Percentiles rank a stretch among this genome's conserved stretches.
These are phyloP conservation scores for Curvularia lunata DNA, from an alignment of 2,329 filamentous ascomycete species.

Conservation along the genomic window DNA sequence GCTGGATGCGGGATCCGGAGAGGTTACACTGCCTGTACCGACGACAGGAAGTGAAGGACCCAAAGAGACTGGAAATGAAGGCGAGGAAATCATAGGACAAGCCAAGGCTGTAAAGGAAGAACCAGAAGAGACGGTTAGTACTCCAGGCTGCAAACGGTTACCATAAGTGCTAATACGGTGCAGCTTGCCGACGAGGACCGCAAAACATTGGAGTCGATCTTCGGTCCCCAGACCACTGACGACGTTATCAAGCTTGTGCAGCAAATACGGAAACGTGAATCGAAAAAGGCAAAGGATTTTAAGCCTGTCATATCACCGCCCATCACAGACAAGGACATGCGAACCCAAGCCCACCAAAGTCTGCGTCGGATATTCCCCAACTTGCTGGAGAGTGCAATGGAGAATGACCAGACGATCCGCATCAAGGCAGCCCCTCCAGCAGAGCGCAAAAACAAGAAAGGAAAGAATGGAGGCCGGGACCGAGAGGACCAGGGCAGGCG, in stretches of 20 bases:
- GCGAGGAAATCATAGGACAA: slow-evolving; percentile 1
- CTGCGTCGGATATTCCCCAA: slow-evolving; percentile 82
- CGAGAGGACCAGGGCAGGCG: slow-evolving; percentile 32
- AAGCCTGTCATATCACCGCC: slow-evolving; percentile 59
- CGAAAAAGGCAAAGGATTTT: slow-evolving; percentile 63
- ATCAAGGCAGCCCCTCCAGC: slow-evolving; percentile 57
- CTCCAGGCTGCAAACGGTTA: neutral
- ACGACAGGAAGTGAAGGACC: neutral
- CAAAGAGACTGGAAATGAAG: slow-evolving; percentile 17
- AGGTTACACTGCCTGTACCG: slow-evolving; percentile 18
- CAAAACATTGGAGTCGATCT: slow-evolving; percentile 51
- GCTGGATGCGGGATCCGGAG: slow-evolving; percentile 23
- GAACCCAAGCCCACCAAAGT: slow-evolving; percentile 68
- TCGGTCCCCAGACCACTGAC: slow-evolving; percentile 59
- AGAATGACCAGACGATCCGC: slow-evolving; percentile 70
- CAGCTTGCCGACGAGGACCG: slow-evolving; percentile 50
- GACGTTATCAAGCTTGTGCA: slow-evolving; percentile 63
- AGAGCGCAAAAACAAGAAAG: slow-evolving; percentile 44
- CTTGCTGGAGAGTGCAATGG: slow-evolving; percentile 77
- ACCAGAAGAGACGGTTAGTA: slow-evolving; percentile 25
- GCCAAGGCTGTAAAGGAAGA: slow-evolving; percentile 16
- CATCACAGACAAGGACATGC: slow-evolving; percentile 66
- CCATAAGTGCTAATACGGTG: slow-evolving; percentile 14
- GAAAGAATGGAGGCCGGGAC: slow-evolving; percentile 31
- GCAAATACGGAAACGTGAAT: slow-evolving; percentile 60